Evolutionary conservation across 768 basidiomycete species (phyloP).

Genomic region (Termitomyces titanicus): DNA sequence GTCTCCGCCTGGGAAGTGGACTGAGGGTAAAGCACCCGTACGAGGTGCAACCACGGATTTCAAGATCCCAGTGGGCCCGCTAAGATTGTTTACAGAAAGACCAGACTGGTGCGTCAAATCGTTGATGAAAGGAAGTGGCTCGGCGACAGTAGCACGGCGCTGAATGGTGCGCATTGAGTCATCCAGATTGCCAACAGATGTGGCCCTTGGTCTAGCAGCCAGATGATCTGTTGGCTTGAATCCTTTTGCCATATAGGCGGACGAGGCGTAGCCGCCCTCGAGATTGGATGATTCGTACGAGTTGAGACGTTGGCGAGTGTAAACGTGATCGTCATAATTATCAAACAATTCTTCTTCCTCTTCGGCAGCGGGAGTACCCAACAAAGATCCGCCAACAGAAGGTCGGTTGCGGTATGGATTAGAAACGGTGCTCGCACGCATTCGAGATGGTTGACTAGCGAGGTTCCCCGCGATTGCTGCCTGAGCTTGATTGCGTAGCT

Average conservation of each 20-base stretch:
- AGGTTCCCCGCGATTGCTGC: slow-evolving; percentile 85
- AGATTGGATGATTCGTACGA: slow-evolving; percentile 55
- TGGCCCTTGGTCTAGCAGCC: slow-evolving; percentile 69
- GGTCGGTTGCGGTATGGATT: slow-evolving; percentile 81
- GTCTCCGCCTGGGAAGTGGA: slow-evolving; percentile 71
- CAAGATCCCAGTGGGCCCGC: slow-evolving; percentile 49
- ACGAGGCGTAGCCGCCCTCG: slow-evolving; percentile 49
- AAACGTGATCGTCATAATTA: slow-evolving; percentile 48
- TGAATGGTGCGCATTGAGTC: slow-evolving; percentile 71
- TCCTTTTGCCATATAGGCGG: slow-evolving; percentile 65
- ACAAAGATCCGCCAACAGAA: slow-evolving; percentile 53
- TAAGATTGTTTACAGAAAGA: slow-evolving; percentile 32
- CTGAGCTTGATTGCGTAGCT: slow-evolving; percentile 86
- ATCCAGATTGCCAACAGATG: slow-evolving; percentile 85
- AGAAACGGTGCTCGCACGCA: slow-evolving; percentile 89
- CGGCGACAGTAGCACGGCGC: slow-evolving; percentile 54
- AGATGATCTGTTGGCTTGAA: slow-evolving; percentile 76
- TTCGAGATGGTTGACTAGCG: slow-evolving; percentile 65
- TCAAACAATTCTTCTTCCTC: slow-evolving; percentile 77
- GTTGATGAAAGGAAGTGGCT: slow-evolving; percentile 55
- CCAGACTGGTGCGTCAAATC: slow-evolving; percentile 48
- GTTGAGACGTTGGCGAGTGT: slow-evolving; percentile 55
- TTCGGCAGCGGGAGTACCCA: slow-evolving; percentile 63
- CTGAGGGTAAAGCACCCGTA: slow-evolving; percentile 43
- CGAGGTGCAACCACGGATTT: slow-evolving; percentile 48